A percentile compares a stretch with the other conserved stretches of the same genome.
Conservation (phyloP, 1,284 basidiomycete genomes). For the Moesziomyces sp. region DNA sequence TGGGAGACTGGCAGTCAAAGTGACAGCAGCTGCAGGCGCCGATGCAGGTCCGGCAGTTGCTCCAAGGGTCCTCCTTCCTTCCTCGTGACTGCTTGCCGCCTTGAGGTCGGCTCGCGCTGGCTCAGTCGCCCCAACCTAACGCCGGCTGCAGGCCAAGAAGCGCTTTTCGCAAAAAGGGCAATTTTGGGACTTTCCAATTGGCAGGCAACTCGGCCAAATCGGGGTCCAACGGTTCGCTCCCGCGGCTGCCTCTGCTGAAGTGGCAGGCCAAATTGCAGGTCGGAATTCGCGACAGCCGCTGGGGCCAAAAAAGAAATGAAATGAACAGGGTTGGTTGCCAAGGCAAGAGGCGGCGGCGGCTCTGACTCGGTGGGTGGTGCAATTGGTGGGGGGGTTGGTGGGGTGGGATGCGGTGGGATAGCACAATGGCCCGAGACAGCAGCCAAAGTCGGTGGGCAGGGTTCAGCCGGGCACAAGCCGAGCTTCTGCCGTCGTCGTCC, state of each 20-base stretch:
- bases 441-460: background rate
- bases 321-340: background rate
- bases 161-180: no score
- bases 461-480: background rate
- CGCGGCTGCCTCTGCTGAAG: no score
- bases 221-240: no score
- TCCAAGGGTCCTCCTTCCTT: background rate
- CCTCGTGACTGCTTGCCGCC: background rate
- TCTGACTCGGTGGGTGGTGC: background rate
- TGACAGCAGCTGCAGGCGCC: background rate
- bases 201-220: no score
- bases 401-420: no score
- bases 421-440: background rate
- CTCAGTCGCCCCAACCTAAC: no score
- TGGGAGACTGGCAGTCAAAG: no score
- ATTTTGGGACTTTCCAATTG: no score
- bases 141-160: no score
- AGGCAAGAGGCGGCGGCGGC: background rate
- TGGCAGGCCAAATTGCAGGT: no score
- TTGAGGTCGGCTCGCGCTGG: no score
- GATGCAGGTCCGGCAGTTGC: background rate
- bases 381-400: no score
- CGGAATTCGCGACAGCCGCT: background rate
- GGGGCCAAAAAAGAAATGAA: background rate
- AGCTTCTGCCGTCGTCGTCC: slow-evolving; percentile 1